phyloP scores from a whole-genome alignment of 2,329 filamentous ascomycete genomes.

The Shiraia bambusicola region DNA sequence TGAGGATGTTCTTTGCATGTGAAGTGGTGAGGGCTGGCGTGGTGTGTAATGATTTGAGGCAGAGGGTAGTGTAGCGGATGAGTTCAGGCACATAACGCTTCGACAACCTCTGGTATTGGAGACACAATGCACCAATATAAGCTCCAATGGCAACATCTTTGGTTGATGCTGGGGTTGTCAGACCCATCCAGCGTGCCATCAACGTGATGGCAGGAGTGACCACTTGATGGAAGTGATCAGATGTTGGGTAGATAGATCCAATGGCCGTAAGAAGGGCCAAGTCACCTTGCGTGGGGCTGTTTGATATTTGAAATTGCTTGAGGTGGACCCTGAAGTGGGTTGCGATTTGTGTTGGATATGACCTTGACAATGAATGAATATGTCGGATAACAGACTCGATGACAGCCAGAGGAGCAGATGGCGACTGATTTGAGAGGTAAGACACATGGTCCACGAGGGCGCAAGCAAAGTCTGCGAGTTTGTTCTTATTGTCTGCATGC shows the following conservation, averaged over 20 bases:
- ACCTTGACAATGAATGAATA: conserved; percentile 87
- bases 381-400: conserved; percentile 84
- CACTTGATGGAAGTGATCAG: conserved; percentile 95
- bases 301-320: conserved; percentile 54
- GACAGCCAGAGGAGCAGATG: conserved; percentile 62
- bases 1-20: conserved; percentile 65
- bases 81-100: conserved; percentile 90
- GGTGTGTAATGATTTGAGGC: conserved; percentile 54
- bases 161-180: conserved; percentile 67
- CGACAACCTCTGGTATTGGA: conserved; percentile 81
- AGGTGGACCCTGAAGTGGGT: conserved; percentile 77
- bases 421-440: conserved; percentile 56
- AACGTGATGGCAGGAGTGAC: conserved; percentile 85
- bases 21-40: conserved; percentile 56
- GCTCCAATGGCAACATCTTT: conserved; percentile 71
- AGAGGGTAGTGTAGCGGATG: conserved; percentile 77
- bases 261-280: conserved; percentile 81
- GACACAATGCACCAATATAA: conserved; percentile 74
- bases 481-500: conserved; percentile 79
- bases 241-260: conserved; percentile 84
- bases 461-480: conserved; percentile 68
- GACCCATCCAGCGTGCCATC: conserved; percentile 80
- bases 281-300: conserved; percentile 66
- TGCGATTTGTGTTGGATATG: conserved; percentile 75
- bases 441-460: conserved; percentile 67